Evolutionary conservation across 177 flowering plant genomes (phyloP).

Genomic region (Vitis hybrid): DNA sequence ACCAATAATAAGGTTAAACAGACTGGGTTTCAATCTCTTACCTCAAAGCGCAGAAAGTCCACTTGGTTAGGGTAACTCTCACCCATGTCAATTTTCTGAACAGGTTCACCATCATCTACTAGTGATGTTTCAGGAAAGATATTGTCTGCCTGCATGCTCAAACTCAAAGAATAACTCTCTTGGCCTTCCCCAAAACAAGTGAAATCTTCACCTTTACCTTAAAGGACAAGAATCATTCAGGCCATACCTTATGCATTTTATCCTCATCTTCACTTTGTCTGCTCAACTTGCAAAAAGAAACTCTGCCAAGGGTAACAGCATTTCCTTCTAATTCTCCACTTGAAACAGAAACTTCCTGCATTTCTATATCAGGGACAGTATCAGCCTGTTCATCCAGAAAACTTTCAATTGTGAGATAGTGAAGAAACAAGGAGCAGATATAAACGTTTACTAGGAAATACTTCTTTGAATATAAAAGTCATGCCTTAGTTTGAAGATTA

Average conservation of each 20-base stretch:
- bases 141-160: conserved; percentile 19
- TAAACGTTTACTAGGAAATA: not conserved
- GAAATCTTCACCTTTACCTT: not conserved
- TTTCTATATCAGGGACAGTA: conserved; percentile 10
- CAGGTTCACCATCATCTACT: conserved; percentile 10
- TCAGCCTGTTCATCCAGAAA: conserved; percentile 20
- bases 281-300: conserved; percentile 12
- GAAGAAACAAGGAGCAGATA: not conserved
- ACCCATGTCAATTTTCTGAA: conserved; percentile 23
- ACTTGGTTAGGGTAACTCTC: conserved; percentile 19
- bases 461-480: not conserved
- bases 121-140: conserved; percentile 3
- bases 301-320: conserved; percentile 13
- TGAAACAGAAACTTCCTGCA: conserved; percentile 8
- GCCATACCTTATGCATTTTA: conserved; percentile 12
- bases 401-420: not conserved
- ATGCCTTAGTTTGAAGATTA: conserved; percentile 22
- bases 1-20: not conserved
- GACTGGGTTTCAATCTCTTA: conserved; percentile 15
- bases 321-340: conserved; percentile 3
- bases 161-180: not conserved
- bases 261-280: not conserved
- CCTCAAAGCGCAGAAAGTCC: conserved; percentile 71
- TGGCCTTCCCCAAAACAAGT: not conserved
- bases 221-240: not conserved